Evolutionary conservation across 108 stramenopile genomes (phyloP), one percentile per base, ranked within the genome.

Genomic region (Seminavis robusta): DNA sequence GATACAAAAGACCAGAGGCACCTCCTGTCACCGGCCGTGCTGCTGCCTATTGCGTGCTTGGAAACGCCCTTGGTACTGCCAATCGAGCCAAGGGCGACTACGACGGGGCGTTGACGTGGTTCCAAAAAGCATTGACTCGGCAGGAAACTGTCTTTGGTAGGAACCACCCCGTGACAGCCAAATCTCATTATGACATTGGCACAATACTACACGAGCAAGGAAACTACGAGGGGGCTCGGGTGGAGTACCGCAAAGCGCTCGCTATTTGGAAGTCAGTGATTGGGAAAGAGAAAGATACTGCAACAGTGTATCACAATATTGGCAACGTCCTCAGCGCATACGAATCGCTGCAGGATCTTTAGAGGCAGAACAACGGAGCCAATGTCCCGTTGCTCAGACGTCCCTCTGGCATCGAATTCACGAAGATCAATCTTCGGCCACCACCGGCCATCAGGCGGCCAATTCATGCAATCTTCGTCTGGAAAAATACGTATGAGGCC

Each of bases 61-160:
- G 67, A 10, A 54, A 52, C 15, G 64, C 63, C 2, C 73, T 69
- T n/a, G n/a, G 1, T 58, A 65, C 51, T 53, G 64, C 19, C 63
- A 64, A 54, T n/a, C n/a, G n/a, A n/a, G n/a, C n/a, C n/a, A n/a
- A n/a, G n/a, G 73, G 66, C 1, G 65, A 71, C 38, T 76, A 67
- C 52, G 63, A 67, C 25, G 64, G 49, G n/a, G 69, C 69, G 2
- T 59, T 74, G 59, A 51, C 63, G 44, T 53, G 59, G 32, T 68
- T 63, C 31, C 44, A 60, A 11, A 56, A 59, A 42, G 73, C 61
- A 19, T 39, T 74, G 44, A 58, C 66, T 43, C 63, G 67, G 34
- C 61, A 61, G 3, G 62, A 67, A 30, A 57, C 58, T 39, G 56
- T 74, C 20, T 55, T 59, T 52, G 73, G 73, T 24, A 63, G 63